Evolutionary conservation across 805 yeast species (phyloP).

Genomic region (Saturnispora zaruensis): DNA sequence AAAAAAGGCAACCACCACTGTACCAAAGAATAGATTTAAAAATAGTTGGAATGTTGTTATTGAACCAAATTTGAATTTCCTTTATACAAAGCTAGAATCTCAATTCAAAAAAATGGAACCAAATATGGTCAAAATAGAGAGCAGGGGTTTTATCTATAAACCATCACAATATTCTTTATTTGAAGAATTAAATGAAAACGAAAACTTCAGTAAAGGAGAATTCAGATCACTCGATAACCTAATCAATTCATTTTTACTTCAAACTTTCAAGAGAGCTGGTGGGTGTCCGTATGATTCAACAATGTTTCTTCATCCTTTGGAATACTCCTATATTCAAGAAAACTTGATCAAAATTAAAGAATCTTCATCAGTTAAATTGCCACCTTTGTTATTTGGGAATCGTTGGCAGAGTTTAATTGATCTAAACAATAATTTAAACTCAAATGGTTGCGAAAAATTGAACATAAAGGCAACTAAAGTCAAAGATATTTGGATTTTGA

Average conservation of each 20-base stretch:
- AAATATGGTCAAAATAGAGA: slow-evolving; percentile 4
- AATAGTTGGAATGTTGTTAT: slow-evolving; percentile 9
- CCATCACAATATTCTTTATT: slow-evolving; percentile 15
- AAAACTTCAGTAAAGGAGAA: slow-evolving; percentile 3
- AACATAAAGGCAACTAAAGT: slow-evolving; percentile 13
- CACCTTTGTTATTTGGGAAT: slow-evolving; percentile 15
- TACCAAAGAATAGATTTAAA: slow-evolving; percentile 7
- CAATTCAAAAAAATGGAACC: slow-evolving; percentile 4
- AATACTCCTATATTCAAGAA: slow-evolving; percentile 18
- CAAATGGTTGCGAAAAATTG: background rate
- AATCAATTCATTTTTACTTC: slow-evolving; percentile 17
- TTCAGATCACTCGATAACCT: slow-evolving; percentile 13
- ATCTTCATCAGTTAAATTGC: slow-evolving; percentile 8
- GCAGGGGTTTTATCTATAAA: slow-evolving; percentile 13
- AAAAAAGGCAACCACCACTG: background rate
- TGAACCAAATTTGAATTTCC: slow-evolving; percentile 14
- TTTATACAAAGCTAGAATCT: slow-evolving; percentile 10
- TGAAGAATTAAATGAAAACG: slow-evolving; percentile 7
- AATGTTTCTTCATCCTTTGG: slow-evolving; percentile 21
- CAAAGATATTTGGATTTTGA: slow-evolving; percentile 11
- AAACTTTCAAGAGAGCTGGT: slow-evolving; percentile 14
- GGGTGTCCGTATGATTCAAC: slow-evolving; percentile 12
- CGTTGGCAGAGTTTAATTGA: slow-evolving; percentile 12
- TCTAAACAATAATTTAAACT: background rate
- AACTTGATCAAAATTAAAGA: slow-evolving; percentile 11